phyloP scores from a whole-genome alignment of 805 yeast genomes.

The Pichia rugopelliculosa region DNA sequence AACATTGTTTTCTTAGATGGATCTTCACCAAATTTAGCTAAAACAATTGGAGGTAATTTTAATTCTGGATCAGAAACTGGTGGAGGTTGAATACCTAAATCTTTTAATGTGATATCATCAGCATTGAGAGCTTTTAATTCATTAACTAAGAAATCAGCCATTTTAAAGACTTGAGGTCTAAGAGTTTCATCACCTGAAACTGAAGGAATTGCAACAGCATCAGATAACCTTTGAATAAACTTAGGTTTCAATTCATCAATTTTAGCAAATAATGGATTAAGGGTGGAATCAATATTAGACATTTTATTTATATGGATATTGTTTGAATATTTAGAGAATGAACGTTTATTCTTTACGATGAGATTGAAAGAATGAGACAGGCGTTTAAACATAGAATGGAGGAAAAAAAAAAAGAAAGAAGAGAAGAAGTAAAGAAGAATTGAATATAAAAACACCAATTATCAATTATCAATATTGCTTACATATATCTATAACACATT shows the following conservation, averaged over 20 bases:
- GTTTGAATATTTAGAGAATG: neutral
- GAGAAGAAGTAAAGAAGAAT: neutral
- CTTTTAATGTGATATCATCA: constrained; percentile 70
- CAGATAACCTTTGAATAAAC: constrained; percentile 62
- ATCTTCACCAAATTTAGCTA: constrained; percentile 79
- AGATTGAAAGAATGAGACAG: neutral
- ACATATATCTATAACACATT: no score
- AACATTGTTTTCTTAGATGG: constrained; percentile 80
- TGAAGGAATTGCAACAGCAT: constrained; percentile 92
- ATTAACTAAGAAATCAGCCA: constrained; percentile 72
- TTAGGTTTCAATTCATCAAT: constrained; percentile 69
- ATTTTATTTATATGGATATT: constrained; percentile 1
- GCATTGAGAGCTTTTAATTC: constrained; percentile 74
- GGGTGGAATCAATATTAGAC: constrained; percentile 20
- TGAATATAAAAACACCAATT: no score
- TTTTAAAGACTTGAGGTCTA: constrained; percentile 83
- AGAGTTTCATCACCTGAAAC: constrained; percentile 86
- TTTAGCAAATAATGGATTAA: constrained; percentile 41
- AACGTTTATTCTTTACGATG: neutral
- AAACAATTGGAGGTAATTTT: constrained; percentile 89
- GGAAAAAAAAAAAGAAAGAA: neutral
- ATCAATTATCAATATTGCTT: no score
- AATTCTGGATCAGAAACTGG: constrained; percentile 63
- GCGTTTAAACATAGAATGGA: neutral
- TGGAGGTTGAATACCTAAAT: constrained; percentile 87